A percentile compares a stretch with the other conserved stretches of the same genome.
Evolutionary conservation across 2,329 filamentous ascomycete genomes (phyloP).

Genomic region (Sporothrix protearum): DNA sequence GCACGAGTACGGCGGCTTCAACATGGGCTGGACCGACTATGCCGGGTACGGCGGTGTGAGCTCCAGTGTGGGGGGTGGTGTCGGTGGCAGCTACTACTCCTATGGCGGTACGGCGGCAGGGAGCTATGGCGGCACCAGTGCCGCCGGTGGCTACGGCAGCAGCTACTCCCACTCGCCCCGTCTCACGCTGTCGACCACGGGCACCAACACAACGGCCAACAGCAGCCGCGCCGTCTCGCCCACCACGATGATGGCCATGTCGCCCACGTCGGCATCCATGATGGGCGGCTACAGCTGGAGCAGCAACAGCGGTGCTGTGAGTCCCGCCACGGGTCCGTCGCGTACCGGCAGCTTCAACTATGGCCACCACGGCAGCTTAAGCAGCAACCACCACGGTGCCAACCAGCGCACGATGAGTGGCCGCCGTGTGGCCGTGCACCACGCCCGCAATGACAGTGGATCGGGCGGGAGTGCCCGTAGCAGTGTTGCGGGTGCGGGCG

Average conservation of each 20-base stretch:
- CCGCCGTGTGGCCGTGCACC: slow-evolving; percentile 18
- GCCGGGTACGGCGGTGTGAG: not conserved
- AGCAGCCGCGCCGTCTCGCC: slow-evolving; percentile 1
- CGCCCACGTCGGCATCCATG: not conserved
- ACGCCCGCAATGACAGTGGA: slow-evolving; percentile 32
- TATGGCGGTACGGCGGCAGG: slow-evolving; percentile 8
- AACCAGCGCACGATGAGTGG: slow-evolving; percentile 21
- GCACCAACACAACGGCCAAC: slow-evolving; percentile 1
- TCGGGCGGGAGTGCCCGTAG: slow-evolving; percentile 23
- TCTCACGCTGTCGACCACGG: not conserved
- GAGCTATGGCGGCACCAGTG: not conserved
- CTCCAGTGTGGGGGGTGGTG: not conserved
- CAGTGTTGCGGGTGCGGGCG: slow-evolving; percentile 26
- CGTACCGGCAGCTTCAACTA: slow-evolving; percentile 1
- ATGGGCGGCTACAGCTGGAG: slow-evolving; percentile 19
- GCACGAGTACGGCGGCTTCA: slow-evolving; percentile 43
- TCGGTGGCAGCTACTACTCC: slow-evolving; percentile 17
- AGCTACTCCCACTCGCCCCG: not conserved
- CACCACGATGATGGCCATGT: slow-evolving; percentile 3
- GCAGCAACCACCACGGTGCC: not conserved
- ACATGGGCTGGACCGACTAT: slow-evolving; percentile 17
- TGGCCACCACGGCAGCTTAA: not conserved
- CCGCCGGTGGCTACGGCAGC: not conserved
- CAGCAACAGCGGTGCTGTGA: slow-evolving; percentile 13
- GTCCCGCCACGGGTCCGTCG: slow-evolving; percentile 1